Evolutionary conservation across 805 yeast species (phyloP).

Genomic region (Isabelozyma heimii): DNA sequence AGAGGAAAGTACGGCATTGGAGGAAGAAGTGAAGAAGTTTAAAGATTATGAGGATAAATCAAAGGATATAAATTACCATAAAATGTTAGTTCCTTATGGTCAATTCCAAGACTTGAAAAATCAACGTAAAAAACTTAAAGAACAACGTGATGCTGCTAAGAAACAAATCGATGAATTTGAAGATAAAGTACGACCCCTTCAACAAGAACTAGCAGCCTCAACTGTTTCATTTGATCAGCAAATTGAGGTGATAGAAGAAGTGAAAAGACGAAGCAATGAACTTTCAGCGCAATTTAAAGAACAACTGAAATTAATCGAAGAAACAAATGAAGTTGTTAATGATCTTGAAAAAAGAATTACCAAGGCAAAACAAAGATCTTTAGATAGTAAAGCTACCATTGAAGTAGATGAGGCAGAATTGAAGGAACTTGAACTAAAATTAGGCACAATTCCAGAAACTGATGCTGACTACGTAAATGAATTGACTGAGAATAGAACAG

Average conservation of each 20-base stretch:
- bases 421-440: constrained; percentile 12
- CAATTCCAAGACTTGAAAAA: constrained; percentile 35
- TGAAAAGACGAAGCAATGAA: background rate
- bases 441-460: constrained; percentile 21
- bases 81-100: constrained; percentile 41
- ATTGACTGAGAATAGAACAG: constrained; percentile 18
- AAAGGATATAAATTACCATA: constrained; percentile 34
- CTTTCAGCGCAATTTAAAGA: background rate
- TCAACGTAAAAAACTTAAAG: constrained; percentile 28
- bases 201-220: constrained; percentile 1
- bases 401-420: constrained; percentile 6
- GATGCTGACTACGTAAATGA: constrained; percentile 23
- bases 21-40: constrained; percentile 45
- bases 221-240: background rate
- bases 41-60: constrained; percentile 46
- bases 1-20: constrained; percentile 35
- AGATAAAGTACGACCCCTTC: constrained; percentile 21
- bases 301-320: background rate
- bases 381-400: constrained; percentile 11
- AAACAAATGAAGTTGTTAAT: constrained; percentile 3
- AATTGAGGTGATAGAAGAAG: background rate
- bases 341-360: constrained; percentile 1
- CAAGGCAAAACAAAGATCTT: background rate
- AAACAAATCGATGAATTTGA: constrained; percentile 24
- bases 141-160: constrained; percentile 34